phyloP scores from a whole-genome alignment of 2,329 filamentous ascomycete species.

The Fusarium continuum region DNA sequence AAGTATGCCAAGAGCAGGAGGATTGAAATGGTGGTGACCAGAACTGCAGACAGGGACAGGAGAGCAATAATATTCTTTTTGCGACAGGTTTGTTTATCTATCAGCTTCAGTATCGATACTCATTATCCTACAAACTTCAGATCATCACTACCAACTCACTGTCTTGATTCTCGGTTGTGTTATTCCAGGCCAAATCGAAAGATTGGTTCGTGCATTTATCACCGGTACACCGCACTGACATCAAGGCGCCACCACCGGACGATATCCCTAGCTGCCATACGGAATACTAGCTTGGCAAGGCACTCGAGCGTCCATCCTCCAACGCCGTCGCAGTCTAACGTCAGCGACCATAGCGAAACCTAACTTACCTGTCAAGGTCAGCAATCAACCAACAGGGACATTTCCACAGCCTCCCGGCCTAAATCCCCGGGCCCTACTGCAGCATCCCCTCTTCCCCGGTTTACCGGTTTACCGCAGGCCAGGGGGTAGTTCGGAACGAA shows the following conservation, averaged over 20 bases:
- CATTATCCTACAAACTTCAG: not conserved
- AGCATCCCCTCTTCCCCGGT: constrained; percentile 25
- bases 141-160: not conserved
- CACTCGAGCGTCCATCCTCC: not conserved
- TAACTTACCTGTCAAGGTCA: constrained; percentile 1
- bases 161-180: not conserved
- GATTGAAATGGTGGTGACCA: constrained; percentile 3
- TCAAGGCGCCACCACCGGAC: not conserved
- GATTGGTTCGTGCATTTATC: not conserved
- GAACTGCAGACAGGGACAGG: not conserved
- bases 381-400: constrained; percentile 26
- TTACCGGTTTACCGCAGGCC: not conserved
- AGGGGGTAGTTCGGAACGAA: constrained; percentile 7
- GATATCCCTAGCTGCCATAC: not conserved
- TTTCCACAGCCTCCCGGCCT: constrained; percentile 30
- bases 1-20: not conserved
- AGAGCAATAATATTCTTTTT: not conserved
- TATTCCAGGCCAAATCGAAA: not conserved
- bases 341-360: constrained; percentile 23
- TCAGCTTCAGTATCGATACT: not conserved
- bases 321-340: constrained; percentile 25
- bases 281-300: too few relatives aligned
- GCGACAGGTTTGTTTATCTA: not conserved
- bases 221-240: not conserved
- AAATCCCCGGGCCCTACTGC: constrained; percentile 35